Conservation (phyloP, 495 filamentous ascomycete genomes). For the Tuber melanosporum region DNA sequence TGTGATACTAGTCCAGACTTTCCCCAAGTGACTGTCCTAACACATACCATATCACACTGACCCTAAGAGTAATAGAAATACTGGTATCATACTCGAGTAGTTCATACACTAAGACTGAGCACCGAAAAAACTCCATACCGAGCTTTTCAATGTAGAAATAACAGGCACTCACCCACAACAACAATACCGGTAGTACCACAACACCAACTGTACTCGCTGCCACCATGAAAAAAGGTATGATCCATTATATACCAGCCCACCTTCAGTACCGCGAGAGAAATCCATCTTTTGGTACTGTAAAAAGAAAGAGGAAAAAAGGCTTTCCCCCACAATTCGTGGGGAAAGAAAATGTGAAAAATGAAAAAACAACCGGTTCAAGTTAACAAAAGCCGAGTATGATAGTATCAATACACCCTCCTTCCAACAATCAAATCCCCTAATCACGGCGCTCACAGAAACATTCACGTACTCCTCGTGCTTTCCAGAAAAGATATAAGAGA, state of each 20-base stretch:
- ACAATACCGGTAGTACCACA: background rate
- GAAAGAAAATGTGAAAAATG: slow-evolving; percentile 1
- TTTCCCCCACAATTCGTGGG: background rate
- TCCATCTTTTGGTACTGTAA: background rate
- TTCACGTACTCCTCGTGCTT: background rate
- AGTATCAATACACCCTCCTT: background rate
- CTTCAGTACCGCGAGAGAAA: background rate
- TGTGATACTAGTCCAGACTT: background rate
- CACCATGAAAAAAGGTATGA: background rate
- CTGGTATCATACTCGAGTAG: background rate
- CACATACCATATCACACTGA: background rate
- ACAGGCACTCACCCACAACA: background rate
- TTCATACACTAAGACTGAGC: background rate
- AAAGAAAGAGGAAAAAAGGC: background rate
- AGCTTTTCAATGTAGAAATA: background rate
- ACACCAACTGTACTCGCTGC: background rate
- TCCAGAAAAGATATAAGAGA: background rate
- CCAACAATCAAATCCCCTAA: background rate
- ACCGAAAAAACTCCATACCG: background rate
- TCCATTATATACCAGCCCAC: background rate
- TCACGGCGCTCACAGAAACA: background rate
- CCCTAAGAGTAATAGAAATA: background rate
- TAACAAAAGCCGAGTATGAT: background rate
- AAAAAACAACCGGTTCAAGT: background rate
- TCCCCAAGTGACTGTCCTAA: background rate